Percentiles rank a stretch among this genome's conserved stretches.
These are phyloP conservation scores for Oryza officinalis DNA, from an alignment of 176 grass and related monocot species.

Conservation along the genomic window DNA sequence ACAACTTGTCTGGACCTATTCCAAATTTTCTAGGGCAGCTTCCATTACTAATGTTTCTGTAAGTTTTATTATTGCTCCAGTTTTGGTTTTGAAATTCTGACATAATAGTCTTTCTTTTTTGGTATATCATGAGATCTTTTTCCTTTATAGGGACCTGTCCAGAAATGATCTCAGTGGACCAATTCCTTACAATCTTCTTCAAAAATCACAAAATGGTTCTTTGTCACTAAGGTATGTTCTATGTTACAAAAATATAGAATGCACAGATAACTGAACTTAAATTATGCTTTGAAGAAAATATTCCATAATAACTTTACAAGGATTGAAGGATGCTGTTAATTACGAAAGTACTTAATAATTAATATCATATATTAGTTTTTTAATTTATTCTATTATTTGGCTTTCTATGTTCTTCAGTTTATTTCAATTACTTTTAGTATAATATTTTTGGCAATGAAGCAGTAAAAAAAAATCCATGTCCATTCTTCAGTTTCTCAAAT, in stretches of 20 bases:
- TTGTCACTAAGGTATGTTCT: too few relatives aligned
- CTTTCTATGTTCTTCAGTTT: background rate
- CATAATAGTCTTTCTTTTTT: background rate
- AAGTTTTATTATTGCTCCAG: conserved; percentile 30
- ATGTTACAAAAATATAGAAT: too few relatives aligned
- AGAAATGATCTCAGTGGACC: too few relatives aligned
- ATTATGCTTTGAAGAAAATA: background rate
- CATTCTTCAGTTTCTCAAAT: background rate
- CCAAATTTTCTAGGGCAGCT: conserved; percentile 54
- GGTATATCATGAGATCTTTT: background rate
- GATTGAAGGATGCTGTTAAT: background rate
- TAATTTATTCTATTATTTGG: background rate
- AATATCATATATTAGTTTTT: too few relatives aligned
- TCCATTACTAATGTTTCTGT: conserved; percentile 53
- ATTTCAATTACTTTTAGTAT: background rate
- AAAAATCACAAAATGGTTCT: too few relatives aligned
- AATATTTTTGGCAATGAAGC: background rate
- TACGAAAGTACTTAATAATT: background rate
- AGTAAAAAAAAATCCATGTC: background rate
- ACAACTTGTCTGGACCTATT: conserved; percentile 61
- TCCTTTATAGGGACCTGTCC: too few relatives aligned
- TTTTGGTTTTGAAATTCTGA: background rate
- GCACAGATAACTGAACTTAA: background rate
- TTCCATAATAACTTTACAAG: background rate
- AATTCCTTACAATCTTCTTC: too few relatives aligned